Evolutionary conservation across 345 rosid species (phyloP).

Genomic region (Lagerstroemia speciosa): DNA sequence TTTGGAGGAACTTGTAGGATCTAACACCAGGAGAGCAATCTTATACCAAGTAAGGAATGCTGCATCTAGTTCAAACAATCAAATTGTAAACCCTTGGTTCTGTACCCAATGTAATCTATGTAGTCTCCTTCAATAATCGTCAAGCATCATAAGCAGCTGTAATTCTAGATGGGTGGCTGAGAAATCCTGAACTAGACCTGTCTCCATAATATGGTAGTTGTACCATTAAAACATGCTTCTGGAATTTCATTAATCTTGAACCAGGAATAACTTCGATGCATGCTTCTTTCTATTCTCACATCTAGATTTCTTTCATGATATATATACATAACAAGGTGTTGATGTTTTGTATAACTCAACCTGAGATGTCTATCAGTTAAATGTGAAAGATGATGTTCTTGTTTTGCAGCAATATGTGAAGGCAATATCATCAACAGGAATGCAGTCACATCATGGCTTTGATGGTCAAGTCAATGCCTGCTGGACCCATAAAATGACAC

Average conservation of each 20-base stretch:
- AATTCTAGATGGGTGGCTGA: background rate
- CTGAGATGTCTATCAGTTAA: background rate
- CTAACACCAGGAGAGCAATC: constrained; percentile 50
- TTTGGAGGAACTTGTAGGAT: constrained; percentile 65
- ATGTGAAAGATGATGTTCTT: background rate
- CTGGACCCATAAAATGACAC: constrained; percentile 79
- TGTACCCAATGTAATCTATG: background rate
- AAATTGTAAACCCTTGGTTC: background rate
- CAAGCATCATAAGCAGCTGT: background rate
- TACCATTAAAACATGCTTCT: background rate
- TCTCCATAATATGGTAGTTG: background rate
- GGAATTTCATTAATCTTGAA: background rate
- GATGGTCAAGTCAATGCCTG: constrained; percentile 95
- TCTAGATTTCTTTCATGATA: too few relatives aligned
- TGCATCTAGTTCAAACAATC: background rate
- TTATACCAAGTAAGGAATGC: constrained; percentile 57
- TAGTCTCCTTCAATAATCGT: background rate
- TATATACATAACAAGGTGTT: too few relatives aligned
- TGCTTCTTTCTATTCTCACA: too few relatives aligned
- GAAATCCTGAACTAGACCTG: background rate
- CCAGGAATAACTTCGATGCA: too few relatives aligned
- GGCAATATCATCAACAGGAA: constrained; percentile 83
- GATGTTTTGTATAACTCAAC: too few relatives aligned
- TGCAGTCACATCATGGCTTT: constrained; percentile 79
- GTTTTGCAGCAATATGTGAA: constrained; percentile 74